These are phyloP conservation scores for Kalanchoe fedtschenkoi DNA, from an alignment of 164 flowering plant species.

Conservation along the genomic window DNA sequence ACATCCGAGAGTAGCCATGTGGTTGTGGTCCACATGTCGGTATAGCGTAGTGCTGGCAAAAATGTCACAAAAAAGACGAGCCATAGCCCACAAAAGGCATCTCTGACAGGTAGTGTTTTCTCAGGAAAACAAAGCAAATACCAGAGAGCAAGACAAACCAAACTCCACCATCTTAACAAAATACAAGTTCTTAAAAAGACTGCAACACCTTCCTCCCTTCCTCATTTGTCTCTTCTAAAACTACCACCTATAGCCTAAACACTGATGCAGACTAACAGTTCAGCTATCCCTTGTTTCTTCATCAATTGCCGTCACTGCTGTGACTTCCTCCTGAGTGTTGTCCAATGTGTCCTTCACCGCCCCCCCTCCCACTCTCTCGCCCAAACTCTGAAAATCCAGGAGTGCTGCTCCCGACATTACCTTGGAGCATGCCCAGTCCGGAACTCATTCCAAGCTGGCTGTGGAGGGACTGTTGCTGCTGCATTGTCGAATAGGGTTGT, in stretches of 20 bases:
- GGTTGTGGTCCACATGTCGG: no score
- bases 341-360: slow-evolving; percentile 1
- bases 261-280: background rate
- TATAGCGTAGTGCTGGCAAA: no score
- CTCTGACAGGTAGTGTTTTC: no score
- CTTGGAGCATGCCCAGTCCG: slow-evolving; percentile 4
- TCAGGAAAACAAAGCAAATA: no score
- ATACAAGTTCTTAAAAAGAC: background rate
- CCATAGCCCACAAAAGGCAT: no score
- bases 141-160: no score
- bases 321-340: slow-evolving; percentile 1
- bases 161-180: no score
- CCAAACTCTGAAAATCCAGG: background rate
- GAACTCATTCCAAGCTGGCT: slow-evolving; percentile 1
- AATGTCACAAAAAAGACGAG: no score
- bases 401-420: background rate
- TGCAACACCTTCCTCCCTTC: background rate
- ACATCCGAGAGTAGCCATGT: no score
- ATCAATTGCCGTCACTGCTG: slow-evolving; percentile 3
- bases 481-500: background rate
- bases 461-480: background rate
- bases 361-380: background rate
- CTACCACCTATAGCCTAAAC: background rate
- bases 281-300: background rate
- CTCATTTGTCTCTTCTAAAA: background rate